A percentile compares a stretch with the other conserved stretches of the same genome.
Evolutionary conservation across 2,329 filamentous ascomycete species (phyloP).

Genomic region (Cercospora berteroae): DNA sequence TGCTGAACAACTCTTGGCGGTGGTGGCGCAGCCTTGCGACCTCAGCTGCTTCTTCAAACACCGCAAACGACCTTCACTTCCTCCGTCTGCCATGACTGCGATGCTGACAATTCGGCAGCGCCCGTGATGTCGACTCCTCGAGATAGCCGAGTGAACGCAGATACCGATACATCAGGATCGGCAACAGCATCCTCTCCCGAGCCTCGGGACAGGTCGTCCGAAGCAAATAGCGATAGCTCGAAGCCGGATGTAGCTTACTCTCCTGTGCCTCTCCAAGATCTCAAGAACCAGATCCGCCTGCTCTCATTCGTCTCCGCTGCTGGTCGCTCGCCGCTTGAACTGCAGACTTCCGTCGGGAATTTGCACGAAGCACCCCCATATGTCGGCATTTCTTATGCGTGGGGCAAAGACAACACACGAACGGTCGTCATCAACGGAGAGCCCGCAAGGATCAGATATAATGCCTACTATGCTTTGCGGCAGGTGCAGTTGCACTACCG

Average conservation of each 20-base stretch:
- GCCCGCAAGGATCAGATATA: not conserved
- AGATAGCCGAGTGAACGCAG: no score
- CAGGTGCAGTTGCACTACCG: not conserved
- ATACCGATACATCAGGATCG: no score
- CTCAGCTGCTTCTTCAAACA: not conserved
- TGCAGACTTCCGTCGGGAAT: not conserved
- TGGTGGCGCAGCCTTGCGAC: not conserved
- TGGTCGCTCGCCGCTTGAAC: not conserved
- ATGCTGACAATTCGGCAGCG: no score
- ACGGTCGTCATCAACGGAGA: no score
- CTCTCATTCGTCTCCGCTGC: not conserved
- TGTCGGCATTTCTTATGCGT: not conserved
- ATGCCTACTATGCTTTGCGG: not conserved
- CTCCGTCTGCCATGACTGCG: no score
- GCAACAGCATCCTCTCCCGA: no score
- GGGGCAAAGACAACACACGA: not conserved
- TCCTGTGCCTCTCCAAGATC: not conserved
- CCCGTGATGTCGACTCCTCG: no score
- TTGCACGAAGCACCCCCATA: not conserved
- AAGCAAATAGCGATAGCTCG: not conserved
- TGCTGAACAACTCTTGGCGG: not conserved
- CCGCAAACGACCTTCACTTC: not conserved
- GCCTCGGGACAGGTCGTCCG: not conserved
- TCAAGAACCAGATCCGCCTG: not conserved
- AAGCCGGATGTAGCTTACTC: not conserved